Percentiles rank a stretch among this genome's conserved stretches.
phyloP scores from a whole-genome alignment of 345 rosid genomes.

The Litchi chinensis region DNA sequence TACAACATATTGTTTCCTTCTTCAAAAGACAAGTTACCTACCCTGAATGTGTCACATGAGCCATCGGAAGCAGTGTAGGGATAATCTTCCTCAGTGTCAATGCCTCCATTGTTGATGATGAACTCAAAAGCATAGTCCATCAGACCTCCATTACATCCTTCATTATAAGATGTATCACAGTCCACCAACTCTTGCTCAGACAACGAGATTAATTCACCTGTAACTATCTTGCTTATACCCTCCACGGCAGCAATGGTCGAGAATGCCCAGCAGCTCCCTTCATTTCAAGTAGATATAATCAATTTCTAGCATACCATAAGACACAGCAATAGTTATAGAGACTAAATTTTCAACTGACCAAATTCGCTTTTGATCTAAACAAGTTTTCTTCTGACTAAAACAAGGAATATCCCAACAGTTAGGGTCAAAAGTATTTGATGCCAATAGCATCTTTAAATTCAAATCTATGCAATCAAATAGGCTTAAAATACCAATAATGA shows the following conservation, averaged over 20 bases:
- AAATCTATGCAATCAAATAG: too few species aligned
- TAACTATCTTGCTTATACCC: conserved; percentile 85
- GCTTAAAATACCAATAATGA: too few species aligned
- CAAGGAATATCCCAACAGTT: too few species aligned
- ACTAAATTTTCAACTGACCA: not conserved
- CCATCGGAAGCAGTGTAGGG: conserved; percentile 71
- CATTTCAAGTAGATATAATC: conserved; percentile 12
- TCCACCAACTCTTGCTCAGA: conserved; percentile 97
- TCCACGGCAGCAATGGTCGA: conserved; percentile 89
- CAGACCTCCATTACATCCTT: conserved; percentile 93
- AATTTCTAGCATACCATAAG: not conserved
- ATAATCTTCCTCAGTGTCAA: conserved; percentile 80
- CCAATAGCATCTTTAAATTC: too few species aligned
- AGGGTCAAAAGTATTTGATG: too few species aligned
- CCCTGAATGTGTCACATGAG: conserved; percentile 71
- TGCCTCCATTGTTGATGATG: conserved; percentile 86
- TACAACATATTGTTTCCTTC: not conserved
- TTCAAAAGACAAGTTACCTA: conserved; percentile 24
- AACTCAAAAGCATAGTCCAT: conserved; percentile 94
- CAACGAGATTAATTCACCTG: conserved; percentile 67
- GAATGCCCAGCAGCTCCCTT: conserved; percentile 99
- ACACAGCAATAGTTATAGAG: not conserved
- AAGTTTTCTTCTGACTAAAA: too few species aligned
- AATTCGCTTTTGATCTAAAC: too few species aligned
- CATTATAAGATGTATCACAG: conserved; percentile 72